These are phyloP conservation scores for Arxiozyma bovina DNA, from an alignment of 1,139 yeast genomes.

Conservation along the genomic window DNA sequence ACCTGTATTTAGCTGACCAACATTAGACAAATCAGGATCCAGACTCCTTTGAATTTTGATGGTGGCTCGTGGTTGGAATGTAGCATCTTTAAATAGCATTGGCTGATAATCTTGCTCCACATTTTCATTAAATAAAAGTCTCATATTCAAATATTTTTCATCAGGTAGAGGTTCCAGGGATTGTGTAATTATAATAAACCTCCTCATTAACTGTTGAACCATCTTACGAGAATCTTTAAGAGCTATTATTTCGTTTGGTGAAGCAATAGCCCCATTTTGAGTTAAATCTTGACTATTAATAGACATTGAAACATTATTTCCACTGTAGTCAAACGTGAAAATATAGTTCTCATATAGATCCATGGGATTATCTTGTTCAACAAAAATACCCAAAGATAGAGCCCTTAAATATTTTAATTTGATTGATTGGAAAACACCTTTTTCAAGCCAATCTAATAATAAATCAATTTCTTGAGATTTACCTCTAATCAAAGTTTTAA, in stretches of 20 bases:
- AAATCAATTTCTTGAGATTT: constrained; percentile 38
- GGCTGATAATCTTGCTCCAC: constrained; percentile 45
- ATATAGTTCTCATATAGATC: constrained; percentile 42
- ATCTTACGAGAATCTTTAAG: constrained; percentile 34
- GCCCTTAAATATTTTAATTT: constrained; percentile 37
- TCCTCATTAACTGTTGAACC: constrained; percentile 40
- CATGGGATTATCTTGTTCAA: constrained; percentile 34
- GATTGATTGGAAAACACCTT: constrained; percentile 41
- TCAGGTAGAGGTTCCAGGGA: constrained; percentile 42
- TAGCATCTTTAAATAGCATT: constrained; percentile 38
- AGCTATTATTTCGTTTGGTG: constrained; percentile 20
- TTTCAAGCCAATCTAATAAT: constrained; percentile 44
- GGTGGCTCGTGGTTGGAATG: constrained; percentile 29
- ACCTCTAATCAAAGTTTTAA: constrained; percentile 41
- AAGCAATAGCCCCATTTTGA: constrained; percentile 8
- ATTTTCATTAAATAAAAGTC: constrained; percentile 40
- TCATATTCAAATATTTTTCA: constrained; percentile 38
- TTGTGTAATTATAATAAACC: constrained; percentile 46
- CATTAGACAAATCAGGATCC: constrained; percentile 10
- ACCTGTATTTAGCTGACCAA: constrained; percentile 25
- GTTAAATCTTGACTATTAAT: constrained; percentile 16
- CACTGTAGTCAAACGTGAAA: constrained; percentile 38
- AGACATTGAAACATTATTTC: constrained; percentile 24
- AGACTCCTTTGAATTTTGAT: constrained; percentile 22
- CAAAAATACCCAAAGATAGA: constrained; percentile 39